Base-by-base conservation (phyloP, 2,329 filamentous ascomycete genomes). In the Rhinocladiella similis region DNA sequence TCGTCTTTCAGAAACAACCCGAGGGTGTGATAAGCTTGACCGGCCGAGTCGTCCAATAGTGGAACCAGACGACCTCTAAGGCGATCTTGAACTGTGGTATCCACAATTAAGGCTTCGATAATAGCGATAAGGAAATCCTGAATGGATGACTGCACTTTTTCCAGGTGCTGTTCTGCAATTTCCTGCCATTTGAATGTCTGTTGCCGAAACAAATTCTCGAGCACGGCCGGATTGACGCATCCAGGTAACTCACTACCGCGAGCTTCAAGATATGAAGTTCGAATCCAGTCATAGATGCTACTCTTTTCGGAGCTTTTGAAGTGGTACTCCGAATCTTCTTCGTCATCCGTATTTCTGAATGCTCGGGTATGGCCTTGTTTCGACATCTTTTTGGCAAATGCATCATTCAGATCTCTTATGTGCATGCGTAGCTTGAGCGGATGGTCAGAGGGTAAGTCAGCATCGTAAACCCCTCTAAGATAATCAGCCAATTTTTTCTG, bases 221-320 rank as follows among this genome's bases (percentile, higher is more conserved):
- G 25, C 5, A 48, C 46, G 25, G 46, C 46, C 46, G 46, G 46
- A 22, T 48, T 48, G 27, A 48, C 46, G 1, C 72, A 83, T 0
- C 82, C 83, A 0, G 46, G 46, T 13, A 86, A 57, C 49, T 85
- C 80, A n/a, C 80, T 79, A 0, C 81, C 83, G 0, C 80, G 78
- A 0, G 75, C 81, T 0, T 67, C 62, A 0, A 61, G 60, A 59
- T 83, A 80, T 0, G 75, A 63, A 0, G 67, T 39, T 18, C 70
- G 65, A 13, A 84, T 79, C 68, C 77, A 79, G 0, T 50, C 48
- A 22, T 48, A 48, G 46, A 48, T 33, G 29, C 22, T 48, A 14
- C 14, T 18, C 12, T 14, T 13, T n/a, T 48, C 46, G 13, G 46
- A 29, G 27, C n/a, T 29, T 48, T 35, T n/a, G 22, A 48, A 48